phyloP scores from a whole-genome alignment of 768 basidiomycete genomes.

The Boletus reticuloceps region DNA sequence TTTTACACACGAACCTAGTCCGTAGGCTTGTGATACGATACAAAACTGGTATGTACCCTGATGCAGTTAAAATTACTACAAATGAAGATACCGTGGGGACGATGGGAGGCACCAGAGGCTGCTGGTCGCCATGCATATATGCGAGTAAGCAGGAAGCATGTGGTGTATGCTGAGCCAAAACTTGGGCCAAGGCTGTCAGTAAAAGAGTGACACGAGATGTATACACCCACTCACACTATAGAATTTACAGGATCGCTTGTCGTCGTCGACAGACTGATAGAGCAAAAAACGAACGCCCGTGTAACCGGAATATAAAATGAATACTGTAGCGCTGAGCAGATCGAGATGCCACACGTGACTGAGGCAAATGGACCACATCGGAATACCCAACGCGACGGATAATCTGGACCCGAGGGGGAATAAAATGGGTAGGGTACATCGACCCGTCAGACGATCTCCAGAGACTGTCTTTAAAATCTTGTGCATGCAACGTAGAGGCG shows the following conservation, averaged over 20 bases:
- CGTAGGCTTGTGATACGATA: no score
- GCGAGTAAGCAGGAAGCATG: conserved; percentile 15
- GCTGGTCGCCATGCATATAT: background rate
- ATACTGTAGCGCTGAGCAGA: conserved; percentile 6
- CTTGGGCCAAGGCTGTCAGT: conserved; percentile 1
- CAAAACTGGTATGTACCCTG: no score
- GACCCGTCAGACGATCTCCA: conserved; percentile 36
- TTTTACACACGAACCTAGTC: no score
- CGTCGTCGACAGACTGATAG: conserved; percentile 13
- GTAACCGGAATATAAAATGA: conserved; percentile 16
- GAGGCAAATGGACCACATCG: conserved; percentile 25
- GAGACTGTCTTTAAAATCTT: conserved; percentile 38
- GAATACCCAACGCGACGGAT: conserved; percentile 19
- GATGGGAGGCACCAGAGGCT: background rate
- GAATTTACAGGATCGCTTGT: conserved; percentile 21
- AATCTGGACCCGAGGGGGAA: conserved; percentile 27
- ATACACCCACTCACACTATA: conserved; percentile 18
- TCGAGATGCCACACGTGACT: conserved; percentile 19
- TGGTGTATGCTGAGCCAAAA: conserved; percentile 15
- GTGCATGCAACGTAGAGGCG: conserved; percentile 30
- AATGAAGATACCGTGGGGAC: background rate
- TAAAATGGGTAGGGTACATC: conserved; percentile 41
- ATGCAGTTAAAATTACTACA: background rate
- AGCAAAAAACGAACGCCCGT: conserved; percentile 20
- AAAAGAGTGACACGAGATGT: background rate